Evolutionary conservation across 805 yeast species (phyloP).

Genomic region (Candida nitratophila): DNA sequence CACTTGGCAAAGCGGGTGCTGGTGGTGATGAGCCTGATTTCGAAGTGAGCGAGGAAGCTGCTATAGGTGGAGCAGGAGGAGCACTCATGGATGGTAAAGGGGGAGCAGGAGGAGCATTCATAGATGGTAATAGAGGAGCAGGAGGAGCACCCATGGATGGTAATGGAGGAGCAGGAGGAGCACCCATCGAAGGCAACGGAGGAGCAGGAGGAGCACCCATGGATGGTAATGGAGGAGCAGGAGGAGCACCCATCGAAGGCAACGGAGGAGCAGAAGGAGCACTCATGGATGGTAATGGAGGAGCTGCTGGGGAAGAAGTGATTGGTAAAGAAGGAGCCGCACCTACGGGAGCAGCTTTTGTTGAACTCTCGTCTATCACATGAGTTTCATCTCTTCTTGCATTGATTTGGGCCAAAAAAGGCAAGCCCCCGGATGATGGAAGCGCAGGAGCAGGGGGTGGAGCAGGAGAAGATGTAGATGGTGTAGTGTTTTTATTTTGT

Average conservation of each 20-base stretch:
- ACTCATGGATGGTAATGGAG: constrained; percentile 18
- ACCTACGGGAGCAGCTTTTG: constrained; percentile 10
- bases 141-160: constrained; percentile 18
- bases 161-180: constrained; percentile 18
- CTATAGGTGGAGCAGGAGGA: constrained; percentile 12
- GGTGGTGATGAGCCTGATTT: constrained; percentile 8
- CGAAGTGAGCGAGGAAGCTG: background rate
- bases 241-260: constrained; percentile 14
- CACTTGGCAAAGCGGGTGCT: background rate
- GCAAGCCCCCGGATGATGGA: constrained; percentile 28
- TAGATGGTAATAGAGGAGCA: constrained; percentile 10
- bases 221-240: constrained; percentile 12
- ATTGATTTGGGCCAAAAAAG: constrained; percentile 54
- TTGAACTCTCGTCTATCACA: constrained; percentile 31
- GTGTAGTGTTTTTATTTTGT: background rate
- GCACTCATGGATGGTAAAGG: constrained; percentile 11
- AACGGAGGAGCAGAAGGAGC: constrained; percentile 17
- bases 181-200: constrained; percentile 11
- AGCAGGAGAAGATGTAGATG: constrained; percentile 22
- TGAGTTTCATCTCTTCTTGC: constrained; percentile 43
- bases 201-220: constrained; percentile 6
- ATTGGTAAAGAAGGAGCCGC: constrained; percentile 4
- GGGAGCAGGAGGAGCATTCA: constrained; percentile 9
- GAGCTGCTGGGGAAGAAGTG: constrained; percentile 9
- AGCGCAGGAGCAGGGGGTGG: constrained; percentile 16